Evolutionary conservation across 495 filamentous ascomycete species (phyloP).

Genomic region (Tuber borchii): DNA sequence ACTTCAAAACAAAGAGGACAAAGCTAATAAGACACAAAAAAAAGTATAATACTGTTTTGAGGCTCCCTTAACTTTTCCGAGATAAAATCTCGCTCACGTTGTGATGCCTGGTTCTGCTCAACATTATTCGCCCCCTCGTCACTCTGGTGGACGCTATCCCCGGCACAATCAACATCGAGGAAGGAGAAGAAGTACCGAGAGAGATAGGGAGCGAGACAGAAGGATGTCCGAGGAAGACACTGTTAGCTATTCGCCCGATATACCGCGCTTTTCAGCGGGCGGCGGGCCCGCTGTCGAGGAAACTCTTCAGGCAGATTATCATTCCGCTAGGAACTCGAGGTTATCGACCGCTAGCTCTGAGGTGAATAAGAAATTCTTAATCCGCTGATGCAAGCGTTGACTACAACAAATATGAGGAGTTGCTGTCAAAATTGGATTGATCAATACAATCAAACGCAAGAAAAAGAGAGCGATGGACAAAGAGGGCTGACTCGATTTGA

Average conservation of each 20-base stretch:
- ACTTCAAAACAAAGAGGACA: not conserved
- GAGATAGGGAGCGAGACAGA: slow-evolving; percentile 2
- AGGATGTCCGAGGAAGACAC: slow-evolving; percentile 1
- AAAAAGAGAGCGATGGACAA: slow-evolving; percentile 2
- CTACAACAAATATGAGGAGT: not conserved
- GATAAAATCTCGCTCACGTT: not conserved
- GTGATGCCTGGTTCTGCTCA: slow-evolving; percentile 3
- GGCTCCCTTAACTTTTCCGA: not conserved
- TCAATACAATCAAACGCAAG: slow-evolving; percentile 11
- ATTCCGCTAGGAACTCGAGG: slow-evolving; percentile 2
- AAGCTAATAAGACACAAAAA: not conserved
- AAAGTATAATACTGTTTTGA: slow-evolving; percentile 4
- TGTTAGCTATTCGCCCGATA: slow-evolving; percentile 6
- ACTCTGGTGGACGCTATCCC: not conserved
- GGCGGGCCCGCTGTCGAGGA: not conserved
- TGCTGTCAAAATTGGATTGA: slow-evolving; percentile 3
- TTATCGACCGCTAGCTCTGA: slow-evolving; percentile 1
- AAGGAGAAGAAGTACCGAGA: not conserved
- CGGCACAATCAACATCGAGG: slow-evolving; percentile 4
- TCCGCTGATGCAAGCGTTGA: slow-evolving; percentile 2
- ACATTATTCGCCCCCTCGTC: slow-evolving; percentile 1
- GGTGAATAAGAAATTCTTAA: slow-evolving; percentile 6
- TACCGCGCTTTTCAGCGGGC: not conserved
- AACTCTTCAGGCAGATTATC: slow-evolving; percentile 1
- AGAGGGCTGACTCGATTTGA: slow-evolving; percentile 30